Base-by-base conservation (phyloP, 345 rosid species). In the Lumnitzera racemosa region DNA sequence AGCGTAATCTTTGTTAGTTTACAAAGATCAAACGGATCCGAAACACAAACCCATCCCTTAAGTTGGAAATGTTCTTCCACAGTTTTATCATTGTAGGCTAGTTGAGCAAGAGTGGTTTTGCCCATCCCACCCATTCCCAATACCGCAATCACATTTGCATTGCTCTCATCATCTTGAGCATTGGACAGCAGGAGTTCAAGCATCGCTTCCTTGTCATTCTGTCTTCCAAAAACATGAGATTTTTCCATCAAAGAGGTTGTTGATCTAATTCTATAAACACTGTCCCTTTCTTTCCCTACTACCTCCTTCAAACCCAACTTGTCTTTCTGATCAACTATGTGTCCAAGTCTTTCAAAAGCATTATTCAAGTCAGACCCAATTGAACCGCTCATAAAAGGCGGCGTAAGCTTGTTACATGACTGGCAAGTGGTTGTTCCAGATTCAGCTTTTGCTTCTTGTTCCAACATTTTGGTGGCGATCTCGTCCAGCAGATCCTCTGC, bases 401-500 rank as follows among this genome's bases (percentile, higher is more conserved):
- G 25, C 6, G 13, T 23, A 29, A 60, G 15, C 2, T 41, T 9
- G 4, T 47, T 65, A 9, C 11, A 12, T 29, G 13, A 43, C 63
- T 25, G 47, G 8, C 20, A 46, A 49, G 63, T 20, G 14, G 24
- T 31, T 41, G 55, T 54, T 13, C 23, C 51, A 24, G 56, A 43
- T 15, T 53, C 29, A 24, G 29, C 25, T 47, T 55, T n/a, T 0
- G 47, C 50, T 15, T 65, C 57, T 3, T 27, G 50, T 16, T 24
- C 2, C 49, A 55, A 5, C 15, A 61, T 66, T 13, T 59, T 47
- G 0, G 55, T 56, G 2, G 63, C 51, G 16, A 74, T 63, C 65
- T 74, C 72, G 14, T 74, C 75, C 27, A 74, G 41, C 12, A 74
- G 24, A 59, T 74, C 75, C 13, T 71, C 75, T 0, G 62, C 54